These are phyloP conservation scores for Nigrospora oryzae DNA, from an alignment of 2,329 filamentous ascomycete species.

Conservation along the genomic window DNA sequence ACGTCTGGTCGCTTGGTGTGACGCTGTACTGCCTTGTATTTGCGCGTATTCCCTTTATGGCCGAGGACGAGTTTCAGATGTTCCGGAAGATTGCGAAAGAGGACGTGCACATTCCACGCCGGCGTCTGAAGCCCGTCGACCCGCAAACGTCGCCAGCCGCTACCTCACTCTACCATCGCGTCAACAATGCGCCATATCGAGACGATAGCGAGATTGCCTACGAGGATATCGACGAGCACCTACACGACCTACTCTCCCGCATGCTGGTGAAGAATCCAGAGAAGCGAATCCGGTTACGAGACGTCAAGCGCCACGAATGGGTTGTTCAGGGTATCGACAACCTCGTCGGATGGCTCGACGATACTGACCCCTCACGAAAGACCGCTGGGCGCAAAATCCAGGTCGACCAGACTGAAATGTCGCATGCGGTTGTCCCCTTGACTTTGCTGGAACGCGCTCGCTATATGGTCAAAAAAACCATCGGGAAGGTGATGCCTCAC, in stretches of 20 bases:
- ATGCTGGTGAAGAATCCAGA: slow-evolving; percentile 86
- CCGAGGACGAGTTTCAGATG: slow-evolving; percentile 84
- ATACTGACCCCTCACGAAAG: slow-evolving; percentile 76
- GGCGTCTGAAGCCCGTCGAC: slow-evolving; percentile 70
- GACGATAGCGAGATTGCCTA: slow-evolving; percentile 73
- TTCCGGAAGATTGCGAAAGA: slow-evolving; percentile 88
- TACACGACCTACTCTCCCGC: slow-evolving; percentile 69
- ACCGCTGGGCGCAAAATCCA: slow-evolving; percentile 80
- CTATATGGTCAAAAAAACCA: slow-evolving; percentile 64
- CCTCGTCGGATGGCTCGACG: slow-evolving; percentile 77
- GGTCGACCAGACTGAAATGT: slow-evolving; percentile 84
- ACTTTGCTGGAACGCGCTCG: slow-evolving; percentile 79
- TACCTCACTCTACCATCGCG: slow-evolving; percentile 45
- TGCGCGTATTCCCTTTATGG: slow-evolving; percentile 86
- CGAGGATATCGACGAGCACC: slow-evolving; percentile 72
- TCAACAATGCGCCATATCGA: slow-evolving; percentile 60
- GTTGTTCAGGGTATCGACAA: slow-evolving; percentile 72
- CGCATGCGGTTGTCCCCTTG: slow-evolving; percentile 80
- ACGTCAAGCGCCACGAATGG: slow-evolving; percentile 94
- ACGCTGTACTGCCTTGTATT: slow-evolving; percentile 94
- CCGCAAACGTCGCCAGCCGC: slow-evolving; percentile 47
- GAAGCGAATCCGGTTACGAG: slow-evolving; percentile 78
- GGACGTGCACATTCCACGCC: slow-evolving; percentile 75
- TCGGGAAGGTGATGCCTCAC: slow-evolving; percentile 56
- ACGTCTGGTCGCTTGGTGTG: slow-evolving; percentile 94